Conservation (phyloP, 768 basidiomycete species). For the Trametes cubensis region DNA sequence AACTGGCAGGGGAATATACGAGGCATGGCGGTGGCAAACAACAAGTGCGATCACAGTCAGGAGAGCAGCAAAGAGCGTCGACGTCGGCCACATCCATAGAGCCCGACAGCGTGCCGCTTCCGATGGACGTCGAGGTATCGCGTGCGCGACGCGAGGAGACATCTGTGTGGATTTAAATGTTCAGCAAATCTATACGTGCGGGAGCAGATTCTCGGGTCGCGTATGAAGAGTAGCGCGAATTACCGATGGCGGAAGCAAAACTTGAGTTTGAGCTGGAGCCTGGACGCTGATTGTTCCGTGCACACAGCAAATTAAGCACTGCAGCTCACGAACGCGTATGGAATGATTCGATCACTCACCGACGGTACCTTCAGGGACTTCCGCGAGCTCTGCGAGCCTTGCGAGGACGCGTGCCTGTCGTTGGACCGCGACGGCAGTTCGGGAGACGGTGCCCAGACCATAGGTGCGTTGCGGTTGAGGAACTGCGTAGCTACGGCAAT, state of each 20-base stretch:
- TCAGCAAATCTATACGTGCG: slow-evolving; percentile 1
- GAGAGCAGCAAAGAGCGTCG: background rate
- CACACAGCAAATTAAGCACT: too few relatives aligned
- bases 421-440: too few relatives aligned
- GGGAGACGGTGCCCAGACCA: background rate
- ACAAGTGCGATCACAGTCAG: slow-evolving; percentile 5
- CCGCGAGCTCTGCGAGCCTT: background rate
- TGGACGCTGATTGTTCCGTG: background rate
- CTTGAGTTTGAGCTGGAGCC: background rate
- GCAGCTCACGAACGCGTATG: background rate
- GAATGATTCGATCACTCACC: background rate
- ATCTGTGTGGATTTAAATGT: background rate
- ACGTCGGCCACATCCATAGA: background rate
- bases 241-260: slow-evolving; percentile 6
- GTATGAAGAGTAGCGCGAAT: background rate
- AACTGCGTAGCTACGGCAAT: slow-evolving; percentile 8
- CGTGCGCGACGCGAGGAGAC: background rate
- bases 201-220: background rate
- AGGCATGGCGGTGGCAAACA: slow-evolving; percentile 20
- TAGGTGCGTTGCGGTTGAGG: background rate
- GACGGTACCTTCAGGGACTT: background rate
- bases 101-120: background rate
- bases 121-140: too few relatives aligned
- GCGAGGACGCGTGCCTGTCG: background rate
- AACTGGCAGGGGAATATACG: slow-evolving; percentile 16